Base-by-base conservation (phyloP, 176 grass and related monocot genomes). In the Carex cristatella region DNA sequence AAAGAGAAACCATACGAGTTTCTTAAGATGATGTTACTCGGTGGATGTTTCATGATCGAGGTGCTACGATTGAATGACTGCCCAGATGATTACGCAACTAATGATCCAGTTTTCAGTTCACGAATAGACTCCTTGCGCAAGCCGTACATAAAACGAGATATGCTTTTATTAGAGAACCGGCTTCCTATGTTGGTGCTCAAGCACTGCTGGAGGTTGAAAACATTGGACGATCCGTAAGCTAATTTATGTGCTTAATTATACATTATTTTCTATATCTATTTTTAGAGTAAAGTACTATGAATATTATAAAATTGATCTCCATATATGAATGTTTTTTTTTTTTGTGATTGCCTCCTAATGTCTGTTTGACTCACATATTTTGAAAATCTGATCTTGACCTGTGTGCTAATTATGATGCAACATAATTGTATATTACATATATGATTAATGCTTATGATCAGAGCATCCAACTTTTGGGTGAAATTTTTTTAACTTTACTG, bases 101-200 rank as follows among this genome's bases (percentile, higher is more conserved):
- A 69, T 0, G 81, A 88, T 69, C 81, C 81, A 2, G 77, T 88
- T 65, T 79, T 80, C 55, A 84, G 87, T 76, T 40, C 13, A 15
- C 15, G 54, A 19, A 44, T 73, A 46, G 14, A 54, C 6, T 58
- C 27, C 11, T 65, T 65, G 46, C 33, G 58, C 10, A 77, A 66
- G 69, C 84, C 84, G 7, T 84, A 76, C 44, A 48, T 88, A 49
- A 79, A 55, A 70, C 14, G 59, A n/a, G 87, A 88, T 33, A 84
- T 88, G 81, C 72, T 88, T 57, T 38, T 88, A 65, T 69, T 88
- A 19, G 87, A 88, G 61, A 88, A 88, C 71, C 81, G 84, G 72
- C 60, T 88, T 32, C 81, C 87, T 66, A 13, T 88, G 10, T 61
- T 84, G 4, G 59, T 88, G 18, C 60, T 88, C 32, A 23, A 69